Conservation (phyloP, 305 asterid genomes). For the Solanum hybrid region DNA sequence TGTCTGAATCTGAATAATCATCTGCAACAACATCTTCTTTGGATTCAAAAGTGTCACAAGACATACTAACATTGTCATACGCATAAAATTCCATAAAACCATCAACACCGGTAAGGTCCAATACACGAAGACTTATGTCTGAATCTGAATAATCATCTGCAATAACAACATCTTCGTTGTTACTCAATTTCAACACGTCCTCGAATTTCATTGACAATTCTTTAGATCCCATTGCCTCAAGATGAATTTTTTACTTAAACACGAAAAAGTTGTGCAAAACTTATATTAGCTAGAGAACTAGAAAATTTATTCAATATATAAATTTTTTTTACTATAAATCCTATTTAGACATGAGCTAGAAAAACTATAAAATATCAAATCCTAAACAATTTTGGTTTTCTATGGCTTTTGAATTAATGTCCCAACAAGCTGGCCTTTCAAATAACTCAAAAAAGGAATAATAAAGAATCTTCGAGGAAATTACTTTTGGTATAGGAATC, state of each 20-base stretch:
- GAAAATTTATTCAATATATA: too few relatives aligned
- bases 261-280: background rate
- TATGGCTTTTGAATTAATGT: background rate
- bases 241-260: background rate
- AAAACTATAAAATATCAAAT: background rate
- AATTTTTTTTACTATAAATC: background rate
- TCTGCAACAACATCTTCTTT: background rate
- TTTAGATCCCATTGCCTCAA: background rate
- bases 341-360: background rate
- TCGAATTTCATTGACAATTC: background rate
- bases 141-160: background rate
- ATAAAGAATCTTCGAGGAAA: background rate
- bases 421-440: background rate
- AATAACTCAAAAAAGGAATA: background rate
- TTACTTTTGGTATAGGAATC: background rate
- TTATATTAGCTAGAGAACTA: background rate
- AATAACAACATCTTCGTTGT: background rate
- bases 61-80: background rate
- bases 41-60: background rate
- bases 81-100: background rate
- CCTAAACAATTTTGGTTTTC: background rate
- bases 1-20: conserved; percentile 1
- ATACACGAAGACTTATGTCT: background rate
- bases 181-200: background rate
- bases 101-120: background rate